Evolutionary conservation across 768 basidiomycete genomes (phyloP), one percentile per base, ranked within the genome.

Genomic region (Hortiboletus flavorubellus): DNA sequence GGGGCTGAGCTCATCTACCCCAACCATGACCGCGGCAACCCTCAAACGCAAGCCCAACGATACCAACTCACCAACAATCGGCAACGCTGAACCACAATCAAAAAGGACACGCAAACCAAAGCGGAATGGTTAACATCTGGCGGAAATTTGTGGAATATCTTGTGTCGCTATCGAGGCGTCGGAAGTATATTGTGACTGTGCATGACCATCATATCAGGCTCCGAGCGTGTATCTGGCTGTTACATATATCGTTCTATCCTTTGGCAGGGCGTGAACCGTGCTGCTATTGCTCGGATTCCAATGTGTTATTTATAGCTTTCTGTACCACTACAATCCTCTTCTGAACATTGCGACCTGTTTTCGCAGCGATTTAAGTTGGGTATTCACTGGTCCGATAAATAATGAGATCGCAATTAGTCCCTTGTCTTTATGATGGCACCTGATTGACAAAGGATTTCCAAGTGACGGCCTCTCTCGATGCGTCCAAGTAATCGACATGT

Each of bases 61-160:
- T 55, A 69, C 72, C 56, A 68, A 78, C 18, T 83, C 85, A 26
- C 83, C 86, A 42, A 79, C 80, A 35, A 75, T 77, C 49, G 69
- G 74, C 55, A 75, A 73, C 49, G 73, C 68, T 59, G 77, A 80
- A 49, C 76, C 78, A 57, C 80, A 76, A 38, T 69, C 77, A 37
- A 60, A 74, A 59, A 88, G 84, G 73, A 64, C 77, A 35, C 80
- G 87, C 54, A 85, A 84, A 74, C 76, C 75, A 61, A 69, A 75
- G 76, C 63, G 79, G 83, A 68, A 80, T 77, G 59, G 71, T 70
- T 59, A 79, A 72, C 53, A 75, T 76, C 60, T 58, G 57, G 42
- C 16, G 55, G 63, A 63, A 61, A 59, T 60, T 64, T 61, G 61
- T 68, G 66, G 79, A 75, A 68, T 65, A 60, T 61, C 60, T 56